Base-by-base conservation (phyloP, 1,284 basidiomycete genomes). In the Puccinia sorghi region DNA sequence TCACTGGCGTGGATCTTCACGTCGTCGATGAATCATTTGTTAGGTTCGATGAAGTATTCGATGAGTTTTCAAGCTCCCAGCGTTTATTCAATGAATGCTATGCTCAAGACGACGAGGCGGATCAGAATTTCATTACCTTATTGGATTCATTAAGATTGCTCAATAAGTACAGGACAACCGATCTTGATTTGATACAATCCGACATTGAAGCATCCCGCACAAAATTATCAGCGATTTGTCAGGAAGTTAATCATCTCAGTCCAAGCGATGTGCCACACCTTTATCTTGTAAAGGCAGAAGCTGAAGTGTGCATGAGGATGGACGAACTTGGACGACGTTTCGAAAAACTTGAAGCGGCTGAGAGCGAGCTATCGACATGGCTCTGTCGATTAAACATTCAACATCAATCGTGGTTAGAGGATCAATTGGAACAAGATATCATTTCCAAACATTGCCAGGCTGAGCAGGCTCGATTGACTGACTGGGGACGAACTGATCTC, bases 81-180 rank as follows among this genome's bases (percentile, higher is more conserved):
- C n/a, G 50, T 50, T 57, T 17, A 52, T 32, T 27, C 56, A 13
- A 52, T 39, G 61, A 76, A 41, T 6, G 32, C 32, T 22, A 39
- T 9, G 41, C 46, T 39, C 25, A n/a, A 11, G 63, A 54, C 9
- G 52, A 66, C 20, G 61, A 7, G 43, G 12, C 20, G 8, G 73
- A 54, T 8, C 7, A 56, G 27, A 37, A 46, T 32, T 41, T 50
- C 12, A 11, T 13, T n/a, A 22, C 48, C 12, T 27, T 56, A 25
- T 71, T 76, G 12, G 61, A 76, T 37, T 50, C 27, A 20, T 66
- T 52, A 22, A 64, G 73, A 76, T 56, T 22, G 32, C 50, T 76
- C 25, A 57, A 27, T 25, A 25, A 54, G 1, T 56, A 39, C 48
- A 46, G 37, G 41, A 22, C 48, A 25, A 41, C 39, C 32, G 50